Evolutionary conservation across 2,329 filamentous ascomycete genomes (phyloP).

Genomic region (Paecilomyces dactylethromorphus): DNA sequence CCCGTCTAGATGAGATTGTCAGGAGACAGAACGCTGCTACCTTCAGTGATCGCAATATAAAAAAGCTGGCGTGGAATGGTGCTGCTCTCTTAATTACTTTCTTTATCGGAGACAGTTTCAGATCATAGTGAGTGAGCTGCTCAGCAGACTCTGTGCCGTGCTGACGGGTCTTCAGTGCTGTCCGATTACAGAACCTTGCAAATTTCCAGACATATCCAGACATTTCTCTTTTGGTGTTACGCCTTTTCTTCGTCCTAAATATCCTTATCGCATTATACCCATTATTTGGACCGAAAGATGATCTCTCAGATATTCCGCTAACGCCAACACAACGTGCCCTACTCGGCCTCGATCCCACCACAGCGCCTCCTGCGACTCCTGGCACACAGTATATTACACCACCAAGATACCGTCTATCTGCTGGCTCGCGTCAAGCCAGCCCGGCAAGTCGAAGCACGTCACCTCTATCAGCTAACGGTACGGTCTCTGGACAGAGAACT

Average conservation of each 20-base stretch:
- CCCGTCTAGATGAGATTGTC: conserved; percentile 79
- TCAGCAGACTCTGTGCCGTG: background rate
- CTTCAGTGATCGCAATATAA: conserved; percentile 72
- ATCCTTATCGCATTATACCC: conserved; percentile 65
- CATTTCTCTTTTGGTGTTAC: conserved; percentile 48
- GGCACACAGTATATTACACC: conserved; percentile 74
- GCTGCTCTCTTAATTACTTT: conserved; percentile 47
- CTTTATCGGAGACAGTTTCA: conserved; percentile 34
- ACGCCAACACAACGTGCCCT: conserved; percentile 82
- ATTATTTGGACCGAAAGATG: conserved; percentile 64
- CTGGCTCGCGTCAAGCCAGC: conserved; percentile 46
- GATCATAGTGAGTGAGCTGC: conserved; percentile 25
- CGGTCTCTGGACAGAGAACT: conserved; percentile 25
- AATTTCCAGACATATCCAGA: conserved; percentile 36
- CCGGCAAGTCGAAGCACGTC: conserved; percentile 32
- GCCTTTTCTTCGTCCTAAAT: conserved; percentile 62
- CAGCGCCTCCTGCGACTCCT: conserved; percentile 57
- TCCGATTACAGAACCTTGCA: conserved; percentile 27
- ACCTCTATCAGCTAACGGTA: conserved; percentile 30
- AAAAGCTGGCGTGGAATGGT: conserved; percentile 62
- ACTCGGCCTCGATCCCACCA: conserved; percentile 69
- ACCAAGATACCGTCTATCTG: conserved; percentile 74
- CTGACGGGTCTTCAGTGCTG: conserved; percentile 23
- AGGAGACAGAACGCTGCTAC: conserved; percentile 69
- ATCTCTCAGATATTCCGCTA: conserved; percentile 81